phyloP scores from a whole-genome alignment of 495 filamentous ascomycete genomes.

The Podospora sp. region DNA sequence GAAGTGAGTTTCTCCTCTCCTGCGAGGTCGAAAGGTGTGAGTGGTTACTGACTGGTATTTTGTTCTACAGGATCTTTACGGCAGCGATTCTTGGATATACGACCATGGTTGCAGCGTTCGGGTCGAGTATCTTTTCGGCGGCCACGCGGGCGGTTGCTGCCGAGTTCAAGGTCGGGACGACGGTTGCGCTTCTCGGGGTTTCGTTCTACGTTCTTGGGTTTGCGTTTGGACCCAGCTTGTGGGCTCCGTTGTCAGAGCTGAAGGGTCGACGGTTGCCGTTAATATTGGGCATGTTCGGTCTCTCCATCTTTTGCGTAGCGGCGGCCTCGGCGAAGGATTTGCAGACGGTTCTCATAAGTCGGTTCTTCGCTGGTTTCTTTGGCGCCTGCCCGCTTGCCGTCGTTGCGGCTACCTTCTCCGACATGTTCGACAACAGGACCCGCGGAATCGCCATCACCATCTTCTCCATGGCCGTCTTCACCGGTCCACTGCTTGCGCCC shows the following conservation, averaged over 20 bases:
- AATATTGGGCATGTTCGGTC: conserved; percentile 74
- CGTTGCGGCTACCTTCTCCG: conserved; percentile 84
- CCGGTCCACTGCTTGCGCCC: conserved; percentile 77
- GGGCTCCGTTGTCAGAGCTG: conserved; percentile 78
- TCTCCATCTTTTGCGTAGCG: conserved; percentile 72
- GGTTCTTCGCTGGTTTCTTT: conserved; percentile 79
- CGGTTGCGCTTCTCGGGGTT: conserved; percentile 67
- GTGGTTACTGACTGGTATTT: not conserved
- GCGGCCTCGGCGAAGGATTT: conserved; percentile 76
- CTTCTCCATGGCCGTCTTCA: conserved; percentile 84
- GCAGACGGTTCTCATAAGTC: conserved; percentile 79
- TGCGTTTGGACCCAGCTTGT: conserved; percentile 64
- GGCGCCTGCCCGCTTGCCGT: conserved; percentile 80
- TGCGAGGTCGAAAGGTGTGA: not conserved
- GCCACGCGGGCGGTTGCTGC: conserved; percentile 56
- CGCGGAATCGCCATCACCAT: conserved; percentile 80
- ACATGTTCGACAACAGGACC: conserved; percentile 80
- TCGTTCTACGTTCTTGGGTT: conserved; percentile 74
- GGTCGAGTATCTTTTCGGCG: conserved; percentile 68
- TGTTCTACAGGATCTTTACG: conserved; percentile 54
- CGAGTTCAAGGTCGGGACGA: conserved; percentile 57
- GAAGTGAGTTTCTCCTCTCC: conserved; percentile 57
- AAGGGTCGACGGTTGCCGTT: conserved; percentile 74
- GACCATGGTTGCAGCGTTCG: conserved; percentile 75
- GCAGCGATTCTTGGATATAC: conserved; percentile 77